Evolutionary conservation across 768 basidiomycete species (phyloP).

Genomic region (Albatrellus ellisii): DNA sequence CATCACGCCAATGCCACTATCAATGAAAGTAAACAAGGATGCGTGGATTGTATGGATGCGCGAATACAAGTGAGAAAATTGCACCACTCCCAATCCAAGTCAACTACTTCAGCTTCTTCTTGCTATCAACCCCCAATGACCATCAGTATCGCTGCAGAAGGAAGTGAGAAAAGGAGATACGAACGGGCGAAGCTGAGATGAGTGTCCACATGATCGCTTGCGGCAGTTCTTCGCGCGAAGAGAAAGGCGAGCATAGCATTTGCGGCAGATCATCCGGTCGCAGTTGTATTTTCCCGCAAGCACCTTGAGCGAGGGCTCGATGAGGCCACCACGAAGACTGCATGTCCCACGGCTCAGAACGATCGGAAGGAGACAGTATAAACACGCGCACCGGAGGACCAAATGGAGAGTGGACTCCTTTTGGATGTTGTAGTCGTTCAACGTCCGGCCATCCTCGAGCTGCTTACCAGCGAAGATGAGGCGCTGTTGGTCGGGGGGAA

Average conservation of each 20-base stretch:
- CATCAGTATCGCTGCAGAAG: constrained; percentile 1
- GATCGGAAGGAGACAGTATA: not conserved
- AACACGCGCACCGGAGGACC: constrained; percentile 74
- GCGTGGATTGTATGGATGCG: constrained; percentile 2
- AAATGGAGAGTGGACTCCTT: constrained; percentile 97
- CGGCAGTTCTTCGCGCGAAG: constrained; percentile 99
- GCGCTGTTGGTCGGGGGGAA: constrained; percentile 91
- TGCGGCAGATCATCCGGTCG: constrained; percentile 99
- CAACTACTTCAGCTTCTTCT: constrained; percentile 93
- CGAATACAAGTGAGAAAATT: constrained; percentile 7
- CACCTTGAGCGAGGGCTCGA: constrained; percentile 97
- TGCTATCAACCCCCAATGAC: constrained; percentile 32
- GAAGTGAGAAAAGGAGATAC: constrained; percentile 22
- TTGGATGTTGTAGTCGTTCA: constrained; percentile 97
- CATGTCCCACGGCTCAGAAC: constrained; percentile 7
- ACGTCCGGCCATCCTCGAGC: constrained; percentile 93
- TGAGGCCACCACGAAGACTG: constrained; percentile 95
- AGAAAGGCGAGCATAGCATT: constrained; percentile 98
- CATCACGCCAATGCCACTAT: no score
- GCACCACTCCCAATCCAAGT: constrained; percentile 5
- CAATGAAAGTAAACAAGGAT: no score
- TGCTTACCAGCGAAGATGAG: constrained; percentile 98
- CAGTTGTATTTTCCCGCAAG: constrained; percentile 98
- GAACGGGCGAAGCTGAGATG: constrained; percentile 83
- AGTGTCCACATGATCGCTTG: constrained; percentile 86